phyloP scores from a whole-genome alignment of 2,329 filamentous ascomycete species.

The Diaporthe amygdali region DNA sequence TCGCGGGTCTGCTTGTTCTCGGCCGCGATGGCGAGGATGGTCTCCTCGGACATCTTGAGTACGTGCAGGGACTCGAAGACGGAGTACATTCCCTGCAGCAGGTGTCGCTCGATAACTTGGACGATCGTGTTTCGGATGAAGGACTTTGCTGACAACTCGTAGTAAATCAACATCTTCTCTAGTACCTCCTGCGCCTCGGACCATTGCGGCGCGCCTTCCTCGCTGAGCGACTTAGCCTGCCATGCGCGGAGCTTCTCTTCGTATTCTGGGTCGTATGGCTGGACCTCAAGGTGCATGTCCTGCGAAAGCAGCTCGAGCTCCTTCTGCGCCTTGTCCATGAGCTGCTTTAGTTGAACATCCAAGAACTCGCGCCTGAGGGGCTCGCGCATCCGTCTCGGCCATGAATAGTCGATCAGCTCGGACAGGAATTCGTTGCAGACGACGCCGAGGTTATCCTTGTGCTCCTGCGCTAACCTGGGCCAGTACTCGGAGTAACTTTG shows the following conservation, averaged over 20 bases:
- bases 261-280: constrained; percentile 59
- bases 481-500: constrained; percentile 59
- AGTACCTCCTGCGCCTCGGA: constrained; percentile 58
- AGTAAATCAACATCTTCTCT: constrained; percentile 63
- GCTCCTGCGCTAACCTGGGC: constrained; percentile 56
- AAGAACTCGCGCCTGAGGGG: constrained; percentile 55
- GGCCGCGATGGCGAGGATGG: constrained; percentile 55
- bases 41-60: constrained; percentile 48
- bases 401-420: constrained; percentile 55
- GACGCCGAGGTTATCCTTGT: constrained; percentile 59
- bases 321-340: constrained; percentile 51
- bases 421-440: constrained; percentile 60
- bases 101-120: constrained; percentile 56
- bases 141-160: constrained; percentile 56
- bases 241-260: constrained; percentile 55
- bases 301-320: constrained; percentile 53
- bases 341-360: constrained; percentile 51
- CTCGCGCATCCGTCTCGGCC: constrained; percentile 57
- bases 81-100: constrained; percentile 56
- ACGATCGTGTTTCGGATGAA: constrained; percentile 59
- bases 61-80: constrained; percentile 60
- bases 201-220: constrained; percentile 42
- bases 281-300: constrained; percentile 58
- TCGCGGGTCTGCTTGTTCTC: constrained; percentile 60
- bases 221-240: constrained; percentile 37